Evolutionary conservation across 805 yeast genomes (phyloP), one percentile per base, ranked within the genome.

Genomic region (Yarrowia keelungensis): DNA sequence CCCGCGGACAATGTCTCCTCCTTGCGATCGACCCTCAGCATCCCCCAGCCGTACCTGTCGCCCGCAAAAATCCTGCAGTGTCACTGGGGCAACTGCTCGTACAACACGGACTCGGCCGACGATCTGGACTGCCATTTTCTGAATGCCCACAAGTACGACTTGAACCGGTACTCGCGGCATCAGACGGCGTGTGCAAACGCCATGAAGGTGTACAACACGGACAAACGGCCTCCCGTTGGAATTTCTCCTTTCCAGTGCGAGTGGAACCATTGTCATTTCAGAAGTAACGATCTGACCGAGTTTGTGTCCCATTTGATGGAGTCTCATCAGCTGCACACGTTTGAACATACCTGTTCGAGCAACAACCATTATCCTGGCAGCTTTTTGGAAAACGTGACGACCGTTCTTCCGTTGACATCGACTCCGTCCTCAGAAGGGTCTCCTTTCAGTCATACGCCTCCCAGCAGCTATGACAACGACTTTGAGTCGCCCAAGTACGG

Each of bases 241-340:
- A 61, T 68, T 8, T 69, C 69, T 42, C 72, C 72, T 3, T 73
- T 74, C 58, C 78, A 82, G 61, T 92, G 97, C 79, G 91, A 87
- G 74, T 92, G 97, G 97, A 78, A 81, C 69, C 83, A 87, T 67
- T 92, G 97, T 81, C 79, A 83, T 51, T 90, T 82, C 74, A 79
- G 80, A 22, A 82, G 89, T 38, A 75, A 78, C 16, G 87, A 86
- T 72, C 74, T 88, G 58, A 80, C 86, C 39, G 75, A 83, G 7
- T 78, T 92, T 39, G 77, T 90, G 11, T 79, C 82, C 50, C 97
- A 92, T 78, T 79, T 88, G 61, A 85, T 86, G 62, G 76, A 79
- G 1, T 73, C 74, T 8, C 89, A 86, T 70, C 67, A 62, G 45
- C 56, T 62, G 43, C 67, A 62, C 26, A 62, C 83, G 83, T 38